Evolutionary conservation across 108 stramenopile species (phyloP).

Genomic region (Cyclostephanos tholiformis): DNA sequence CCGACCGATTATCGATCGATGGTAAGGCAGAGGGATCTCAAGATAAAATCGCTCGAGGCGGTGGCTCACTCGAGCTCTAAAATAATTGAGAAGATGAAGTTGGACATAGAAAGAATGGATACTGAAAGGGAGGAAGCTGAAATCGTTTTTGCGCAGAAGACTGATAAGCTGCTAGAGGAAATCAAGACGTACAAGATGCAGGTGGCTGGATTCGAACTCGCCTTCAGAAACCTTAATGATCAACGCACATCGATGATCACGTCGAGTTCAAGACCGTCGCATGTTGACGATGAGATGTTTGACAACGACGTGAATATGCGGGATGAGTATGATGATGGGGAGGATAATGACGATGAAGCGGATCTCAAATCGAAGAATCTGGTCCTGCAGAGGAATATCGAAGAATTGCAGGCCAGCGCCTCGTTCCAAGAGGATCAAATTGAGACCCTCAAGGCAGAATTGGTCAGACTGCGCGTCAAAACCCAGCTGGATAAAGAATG

Average conservation of each 20-base stretch:
- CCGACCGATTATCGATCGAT: constrained; percentile 10
- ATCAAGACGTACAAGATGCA: constrained; percentile 24
- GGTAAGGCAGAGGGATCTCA: constrained; percentile 28
- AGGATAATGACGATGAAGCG: constrained; percentile 9
- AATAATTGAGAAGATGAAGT: constrained; percentile 31
- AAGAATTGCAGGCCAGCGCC: constrained; percentile 20
- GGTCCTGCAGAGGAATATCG: constrained; percentile 16
- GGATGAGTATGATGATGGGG: too few species aligned
- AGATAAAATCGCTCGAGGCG: constrained; percentile 24
- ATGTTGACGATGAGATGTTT: constrained; percentile 1
- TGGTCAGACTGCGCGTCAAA: constrained; percentile 27
- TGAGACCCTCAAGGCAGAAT: constrained; percentile 31
- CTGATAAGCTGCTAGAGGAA: constrained; percentile 27
- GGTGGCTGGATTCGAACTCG: constrained; percentile 36
- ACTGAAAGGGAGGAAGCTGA: constrained; percentile 27
- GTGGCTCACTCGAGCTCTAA: constrained; percentile 30
- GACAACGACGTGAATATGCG: constrained; percentile 13
- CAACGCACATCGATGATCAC: neutral
- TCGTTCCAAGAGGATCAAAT: constrained; percentile 45
- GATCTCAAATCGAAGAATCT: constrained; percentile 23
- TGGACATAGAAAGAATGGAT: constrained; percentile 36
- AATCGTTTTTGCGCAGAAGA: constrained; percentile 1
- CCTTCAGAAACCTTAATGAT: constrained; percentile 37
- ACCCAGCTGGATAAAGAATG: constrained; percentile 41
- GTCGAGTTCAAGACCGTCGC: neutral